Base-by-base conservation (phyloP, 331 rosid genomes). In the Erythrophleum ivorense region DNA sequence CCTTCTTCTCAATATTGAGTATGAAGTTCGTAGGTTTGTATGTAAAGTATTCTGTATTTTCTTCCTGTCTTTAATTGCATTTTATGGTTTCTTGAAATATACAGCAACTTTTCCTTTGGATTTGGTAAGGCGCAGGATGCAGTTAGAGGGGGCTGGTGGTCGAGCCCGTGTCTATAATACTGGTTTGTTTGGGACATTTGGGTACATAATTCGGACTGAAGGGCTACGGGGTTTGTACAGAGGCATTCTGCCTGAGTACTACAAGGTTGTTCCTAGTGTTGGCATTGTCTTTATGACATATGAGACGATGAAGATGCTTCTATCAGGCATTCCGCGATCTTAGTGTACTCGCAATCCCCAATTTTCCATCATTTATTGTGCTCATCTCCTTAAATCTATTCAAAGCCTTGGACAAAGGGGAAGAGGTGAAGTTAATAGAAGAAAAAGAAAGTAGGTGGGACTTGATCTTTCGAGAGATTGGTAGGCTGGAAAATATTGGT, bases 261-360 rank as follows among this genome's bases (percentile, higher is more conserved):
- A 89, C 89, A 92, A 92, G 90, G 97, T 92, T 48, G 93, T 89
- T 55, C 93, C 97, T 1, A 78, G 91, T 50, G 97, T 90, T 14
- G 97, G 91, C 85, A 90, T 90, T 41, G 89, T 89, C 83, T 92
- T 92, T 80, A 90, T 92, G 97, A 90, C 91, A 3, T 92, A 92
- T 8, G 97, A 88, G 89, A 80, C 85, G 0, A 67, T 92, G 75
- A 89, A 88, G 87, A 81, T 21, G 46, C 59, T 83, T 82, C 67
- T 89, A n/a, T 83, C 89, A 0, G 48, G 77, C 69, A 16, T 84
- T 68, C 80, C 78, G 41, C 74, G 81, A 66, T 63, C 66, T 1
- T 79, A 88, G 84, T 68, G 79, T 70, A 50, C 43, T 57, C 36
- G 52, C 15, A 34, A 46, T 41, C 24, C 15, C 52, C 71, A 36